Evolutionary conservation across 2,329 filamentous ascomycete genomes (phyloP).

Genomic region (Grosmannia clavigera): DNA sequence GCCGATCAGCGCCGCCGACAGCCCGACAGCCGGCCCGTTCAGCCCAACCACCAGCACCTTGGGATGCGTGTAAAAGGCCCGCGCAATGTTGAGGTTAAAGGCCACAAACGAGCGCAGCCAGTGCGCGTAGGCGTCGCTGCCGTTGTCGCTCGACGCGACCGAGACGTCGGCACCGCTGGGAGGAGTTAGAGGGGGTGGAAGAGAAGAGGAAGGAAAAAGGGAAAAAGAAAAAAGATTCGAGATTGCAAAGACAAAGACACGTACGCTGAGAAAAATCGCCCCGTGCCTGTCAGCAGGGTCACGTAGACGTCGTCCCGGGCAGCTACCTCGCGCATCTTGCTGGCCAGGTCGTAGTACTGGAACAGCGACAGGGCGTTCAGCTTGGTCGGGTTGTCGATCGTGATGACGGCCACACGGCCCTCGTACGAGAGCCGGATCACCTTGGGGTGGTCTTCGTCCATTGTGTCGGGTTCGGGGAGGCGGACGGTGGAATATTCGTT

Average conservation of each 20-base stretch:
- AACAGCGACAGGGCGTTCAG: slow-evolving; percentile 67
- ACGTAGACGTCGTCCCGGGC: slow-evolving; percentile 68
- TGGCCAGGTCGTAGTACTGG: slow-evolving; percentile 67
- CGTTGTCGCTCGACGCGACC: slow-evolving; percentile 24
- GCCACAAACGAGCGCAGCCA: slow-evolving; percentile 63
- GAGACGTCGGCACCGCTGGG: slow-evolving; percentile 67
- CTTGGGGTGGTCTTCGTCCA: slow-evolving; percentile 1
- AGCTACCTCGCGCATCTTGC: slow-evolving; percentile 65
- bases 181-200: neutral
- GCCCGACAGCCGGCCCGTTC: slow-evolving; percentile 82
- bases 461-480: neutral
- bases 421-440: slow-evolving; percentile 48
- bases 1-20: slow-evolving; percentile 70
- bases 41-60: slow-evolving; percentile 87
- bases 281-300: slow-evolving; percentile 73
- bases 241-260: slow-evolving; percentile 16
- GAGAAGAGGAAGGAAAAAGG: neutral
- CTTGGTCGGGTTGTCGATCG: slow-evolving; percentile 73
- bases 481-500: too few species aligned
- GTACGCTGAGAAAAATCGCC: slow-evolving; percentile 81
- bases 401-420: slow-evolving; percentile 69
- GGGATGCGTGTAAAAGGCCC: slow-evolving; percentile 83
- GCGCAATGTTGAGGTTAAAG: slow-evolving; percentile 81
- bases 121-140: slow-evolving; percentile 29
- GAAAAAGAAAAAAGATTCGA: neutral